Evolutionary conservation across 108 stramenopile genomes (phyloP).

Genomic region (Cyclotella kingstonii): DNA sequence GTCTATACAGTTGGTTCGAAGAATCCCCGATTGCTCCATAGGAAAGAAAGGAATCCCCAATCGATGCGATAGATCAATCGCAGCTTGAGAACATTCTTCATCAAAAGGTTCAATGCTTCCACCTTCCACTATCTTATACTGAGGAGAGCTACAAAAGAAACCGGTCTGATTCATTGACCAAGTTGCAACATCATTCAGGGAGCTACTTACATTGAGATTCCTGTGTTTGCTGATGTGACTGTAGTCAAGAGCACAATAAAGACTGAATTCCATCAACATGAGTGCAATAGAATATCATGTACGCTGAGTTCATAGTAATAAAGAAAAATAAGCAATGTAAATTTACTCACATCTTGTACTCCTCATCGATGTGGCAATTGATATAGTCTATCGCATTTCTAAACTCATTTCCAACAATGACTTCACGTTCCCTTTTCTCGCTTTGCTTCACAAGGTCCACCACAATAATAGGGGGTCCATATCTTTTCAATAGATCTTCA

Average conservation of each 20-base stretch:
- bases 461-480: conserved; percentile 90
- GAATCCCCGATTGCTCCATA: conserved; percentile 93
- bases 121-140: conserved; percentile 80
- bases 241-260: conserved; percentile 87
- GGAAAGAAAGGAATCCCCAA: conserved; percentile 86
- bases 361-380: conserved; percentile 87
- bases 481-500: conserved; percentile 89
- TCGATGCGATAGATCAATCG: conserved; percentile 44
- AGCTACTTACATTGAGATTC: conserved; percentile 79
- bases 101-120: conserved; percentile 79
- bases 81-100: conserved; percentile 30
- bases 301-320: not conserved
- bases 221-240: conserved; percentile 87
- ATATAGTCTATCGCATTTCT: conserved; percentile 92
- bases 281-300: no score
- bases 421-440: conserved; percentile 92
- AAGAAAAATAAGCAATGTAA: conserved; percentile 56
- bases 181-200: conserved; percentile 89
- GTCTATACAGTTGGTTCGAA: conserved; percentile 98
- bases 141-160: conserved; percentile 89
- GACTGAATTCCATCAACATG: conserved; percentile 3
- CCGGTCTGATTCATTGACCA: conserved; percentile 94
- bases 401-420: conserved; percentile 93
- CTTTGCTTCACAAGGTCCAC: conserved; percentile 95
- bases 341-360: conserved; percentile 76